phyloP scores from a whole-genome alignment of 2,329 filamentous ascomycete species.

The Fusarium sp. region DNA sequence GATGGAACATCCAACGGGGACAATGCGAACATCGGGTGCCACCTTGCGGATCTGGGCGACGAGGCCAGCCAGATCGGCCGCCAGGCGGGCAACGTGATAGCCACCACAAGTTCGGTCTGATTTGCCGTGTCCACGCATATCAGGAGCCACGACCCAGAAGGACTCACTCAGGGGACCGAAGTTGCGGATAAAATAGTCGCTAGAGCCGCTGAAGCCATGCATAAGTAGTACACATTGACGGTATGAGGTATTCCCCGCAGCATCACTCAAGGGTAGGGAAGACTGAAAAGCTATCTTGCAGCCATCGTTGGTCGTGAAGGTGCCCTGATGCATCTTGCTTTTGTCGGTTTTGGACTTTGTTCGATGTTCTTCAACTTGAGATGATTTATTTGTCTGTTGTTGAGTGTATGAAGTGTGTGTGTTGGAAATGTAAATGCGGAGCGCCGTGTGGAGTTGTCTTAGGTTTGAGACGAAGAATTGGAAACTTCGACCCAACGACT shows the following conservation, averaged over 20 bases:
- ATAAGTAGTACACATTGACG: slow-evolving; percentile 46
- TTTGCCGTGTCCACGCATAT: slow-evolving; percentile 48
- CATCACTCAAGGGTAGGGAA: slow-evolving; percentile 37
- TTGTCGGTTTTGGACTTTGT: not conserved
- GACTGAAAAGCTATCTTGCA: slow-evolving; percentile 45
- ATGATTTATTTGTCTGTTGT: not conserved
- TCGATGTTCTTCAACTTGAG: not conserved
- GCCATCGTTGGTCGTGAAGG: slow-evolving; percentile 43
- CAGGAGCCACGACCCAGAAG: slow-evolving; percentile 46
- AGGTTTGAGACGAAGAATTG: not conserved
- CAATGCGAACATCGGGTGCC: slow-evolving; percentile 32
- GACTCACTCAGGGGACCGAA: slow-evolving; percentile 35
- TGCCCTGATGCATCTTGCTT: slow-evolving; percentile 37
- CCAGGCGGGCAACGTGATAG: slow-evolving; percentile 48
- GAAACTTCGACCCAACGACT: not conserved
- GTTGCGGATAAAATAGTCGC: slow-evolving; percentile 48
- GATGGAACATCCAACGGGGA: slow-evolving; percentile 49
- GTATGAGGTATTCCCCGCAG: slow-evolving; percentile 7
- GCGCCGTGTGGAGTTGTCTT: not conserved
- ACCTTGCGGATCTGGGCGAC: slow-evolving; percentile 39
- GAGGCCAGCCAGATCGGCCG: slow-evolving; percentile 42
- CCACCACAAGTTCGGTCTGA: slow-evolving; percentile 44
- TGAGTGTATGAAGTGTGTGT: too few species aligned
- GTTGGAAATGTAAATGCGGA: not conserved
- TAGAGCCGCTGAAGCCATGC: slow-evolving; percentile 50